A percentile compares a stretch with the other conserved stretches of the same genome.
Conservation (phyloP, 345 rosid genomes). For the Lepidium sativum region DNA sequence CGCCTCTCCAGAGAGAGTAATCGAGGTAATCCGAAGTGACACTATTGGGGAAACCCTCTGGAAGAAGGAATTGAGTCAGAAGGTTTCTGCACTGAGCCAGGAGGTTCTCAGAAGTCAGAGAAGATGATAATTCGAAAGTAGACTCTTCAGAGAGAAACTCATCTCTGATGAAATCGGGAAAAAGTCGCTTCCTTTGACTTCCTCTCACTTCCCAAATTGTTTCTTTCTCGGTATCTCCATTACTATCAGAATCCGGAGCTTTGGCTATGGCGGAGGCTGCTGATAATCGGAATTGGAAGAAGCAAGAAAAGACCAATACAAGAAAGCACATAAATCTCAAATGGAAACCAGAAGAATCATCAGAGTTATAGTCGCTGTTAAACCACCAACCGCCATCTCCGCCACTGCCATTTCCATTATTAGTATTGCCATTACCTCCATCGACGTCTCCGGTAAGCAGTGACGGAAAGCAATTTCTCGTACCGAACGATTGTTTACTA, state of each 20-base stretch:
- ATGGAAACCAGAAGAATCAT: constrained; percentile 18
- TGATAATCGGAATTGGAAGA: constrained; percentile 36
- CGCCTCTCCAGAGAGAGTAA: constrained; percentile 91
- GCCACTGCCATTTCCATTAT: constrained; percentile 5
- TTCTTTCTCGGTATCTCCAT: constrained; percentile 20
- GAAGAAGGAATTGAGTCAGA: constrained; percentile 55
- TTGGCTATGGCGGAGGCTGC: constrained; percentile 38
- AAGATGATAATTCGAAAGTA: constrained; percentile 27
- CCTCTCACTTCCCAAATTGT: constrained; percentile 71
- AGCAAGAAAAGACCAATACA: constrained; percentile 29
- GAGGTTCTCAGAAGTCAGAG: constrained; percentile 29
- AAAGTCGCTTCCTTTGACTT: constrained; percentile 53
- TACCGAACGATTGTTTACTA: not conserved
- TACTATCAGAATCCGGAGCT: constrained; percentile 13
- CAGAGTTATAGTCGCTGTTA: constrained; percentile 25
- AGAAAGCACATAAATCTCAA: constrained; percentile 16
- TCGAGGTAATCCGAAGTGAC: constrained; percentile 86
- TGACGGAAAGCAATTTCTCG: not conserved
- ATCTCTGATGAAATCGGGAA: constrained; percentile 45
- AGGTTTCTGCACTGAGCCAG: constrained; percentile 41
- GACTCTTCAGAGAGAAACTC: constrained; percentile 35
- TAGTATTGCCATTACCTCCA: constrained; percentile 12
- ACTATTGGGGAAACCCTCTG: constrained; percentile 79
- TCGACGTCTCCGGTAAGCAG: not conserved
- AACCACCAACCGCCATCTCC: constrained; percentile 26